A percentile compares a stretch with the other conserved stretches of the same genome.
Conservation (phyloP, 805 yeast species). For the Zygotorulaspora sp. region DNA sequence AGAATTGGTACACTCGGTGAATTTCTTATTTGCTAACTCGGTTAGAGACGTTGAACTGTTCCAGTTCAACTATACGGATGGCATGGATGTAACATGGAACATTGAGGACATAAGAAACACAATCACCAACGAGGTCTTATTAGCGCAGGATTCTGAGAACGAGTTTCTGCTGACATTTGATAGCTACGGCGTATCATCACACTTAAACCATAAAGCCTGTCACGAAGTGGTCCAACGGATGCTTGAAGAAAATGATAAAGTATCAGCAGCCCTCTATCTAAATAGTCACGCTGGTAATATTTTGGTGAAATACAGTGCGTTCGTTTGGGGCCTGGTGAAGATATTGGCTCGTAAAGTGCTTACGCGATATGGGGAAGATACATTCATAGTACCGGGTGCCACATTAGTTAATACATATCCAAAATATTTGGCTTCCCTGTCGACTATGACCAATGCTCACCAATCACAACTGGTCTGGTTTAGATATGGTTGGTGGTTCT, state of each 20-base stretch:
- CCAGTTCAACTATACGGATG: slow-evolving; percentile 53
- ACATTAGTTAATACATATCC: slow-evolving; percentile 38
- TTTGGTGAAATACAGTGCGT: slow-evolving; percentile 25
- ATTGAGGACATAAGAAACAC: slow-evolving; percentile 22
- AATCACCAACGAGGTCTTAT: slow-evolving; percentile 8
- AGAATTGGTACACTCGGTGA: slow-evolving; percentile 46
- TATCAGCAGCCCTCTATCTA: slow-evolving; percentile 9
- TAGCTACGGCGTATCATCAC: slow-evolving; percentile 73
- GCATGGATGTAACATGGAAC: slow-evolving; percentile 67
- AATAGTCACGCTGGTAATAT: slow-evolving; percentile 19
- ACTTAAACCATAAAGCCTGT: slow-evolving; percentile 77
- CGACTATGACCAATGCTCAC: slow-evolving; percentile 81
- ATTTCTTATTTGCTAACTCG: slow-evolving; percentile 17
- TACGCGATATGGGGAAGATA: no score
- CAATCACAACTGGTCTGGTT: slow-evolving; percentile 93
- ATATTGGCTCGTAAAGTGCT: slow-evolving; percentile 1
- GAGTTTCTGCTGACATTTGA: slow-evolving; percentile 68
- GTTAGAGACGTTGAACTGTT: slow-evolving; percentile 12
- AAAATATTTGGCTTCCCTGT: slow-evolving; percentile 38
- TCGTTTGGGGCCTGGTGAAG: slow-evolving; percentile 15
- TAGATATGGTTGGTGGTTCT: slow-evolving; percentile 78
- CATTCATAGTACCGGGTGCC: background rate
- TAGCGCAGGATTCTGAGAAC: background rate
- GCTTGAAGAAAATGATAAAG: slow-evolving; percentile 3
- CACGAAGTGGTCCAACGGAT: slow-evolving; percentile 43